Evolutionary conservation across 306 rosid genomes (phyloP).

Genomic region (Vicia faba): DNA sequence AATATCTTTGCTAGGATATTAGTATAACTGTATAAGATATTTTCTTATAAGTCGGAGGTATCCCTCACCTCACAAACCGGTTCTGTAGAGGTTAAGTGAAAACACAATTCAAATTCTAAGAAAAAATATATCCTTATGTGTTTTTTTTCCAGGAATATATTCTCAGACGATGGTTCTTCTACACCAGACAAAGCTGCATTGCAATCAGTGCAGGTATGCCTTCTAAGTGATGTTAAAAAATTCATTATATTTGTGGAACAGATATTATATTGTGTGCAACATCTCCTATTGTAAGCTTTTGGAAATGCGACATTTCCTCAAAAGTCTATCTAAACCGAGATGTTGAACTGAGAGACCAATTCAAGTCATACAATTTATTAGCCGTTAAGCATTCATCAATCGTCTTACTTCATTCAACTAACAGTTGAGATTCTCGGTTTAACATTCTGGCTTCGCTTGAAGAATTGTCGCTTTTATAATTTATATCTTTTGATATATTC

Average conservation of each 20-base stretch:
- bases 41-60: not conserved
- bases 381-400: not conserved
- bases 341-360: conserved; percentile 25
- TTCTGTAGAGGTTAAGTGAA: not conserved
- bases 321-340: conserved; percentile 21
- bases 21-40: not conserved
- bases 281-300: conserved; percentile 23
- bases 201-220: conserved; percentile 65
- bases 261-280: conserved; percentile 1
- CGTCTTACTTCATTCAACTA: not conserved
- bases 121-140: conserved; percentile 7
- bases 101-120: not conserved
- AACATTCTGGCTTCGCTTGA: conserved; percentile 28
- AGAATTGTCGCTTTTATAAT: conserved; percentile 10
- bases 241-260: conserved; percentile 14
- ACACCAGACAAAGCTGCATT: conserved; percentile 60
- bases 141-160: conserved; percentile 69
- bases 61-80: not conserved
- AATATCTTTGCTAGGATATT: not conserved
- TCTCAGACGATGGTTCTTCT: conserved; percentile 80
- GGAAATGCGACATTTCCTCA: conserved; percentile 15
- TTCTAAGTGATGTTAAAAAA: conserved; percentile 11
- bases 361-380: conserved; percentile 31
- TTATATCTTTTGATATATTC: not conserved
- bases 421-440: conserved; percentile 1